A percentile compares a stretch with the other conserved stretches of the same genome.
These are phyloP conservation scores for Zygoascus biomembranicola DNA, from an alignment of 805 yeast species.

Conservation along the genomic window DNA sequence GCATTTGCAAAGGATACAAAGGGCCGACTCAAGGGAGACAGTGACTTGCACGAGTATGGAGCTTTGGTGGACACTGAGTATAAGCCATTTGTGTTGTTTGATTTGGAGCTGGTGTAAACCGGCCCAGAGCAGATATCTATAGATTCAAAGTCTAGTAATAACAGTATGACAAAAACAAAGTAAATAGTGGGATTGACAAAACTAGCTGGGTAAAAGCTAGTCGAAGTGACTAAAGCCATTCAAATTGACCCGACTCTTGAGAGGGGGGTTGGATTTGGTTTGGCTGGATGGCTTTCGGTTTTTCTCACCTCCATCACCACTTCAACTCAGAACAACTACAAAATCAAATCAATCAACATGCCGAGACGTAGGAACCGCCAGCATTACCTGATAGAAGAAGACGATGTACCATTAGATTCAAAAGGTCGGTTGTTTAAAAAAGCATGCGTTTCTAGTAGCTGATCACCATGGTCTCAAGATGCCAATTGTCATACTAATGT, in stretches of 20 bases:
- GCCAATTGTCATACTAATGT: not conserved
- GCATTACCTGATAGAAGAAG: constrained; percentile 8
- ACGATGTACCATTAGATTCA: constrained; percentile 12
- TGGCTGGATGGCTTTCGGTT: too few relatives aligned
- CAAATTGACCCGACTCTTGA: too few relatives aligned
- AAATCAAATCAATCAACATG: constrained; percentile 6
- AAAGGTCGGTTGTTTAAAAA: constrained; percentile 11
- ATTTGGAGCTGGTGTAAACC: constrained; percentile 32
- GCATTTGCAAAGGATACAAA: constrained; percentile 64
- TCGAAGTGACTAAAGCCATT: too few relatives aligned
- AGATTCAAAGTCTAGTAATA: not conserved
- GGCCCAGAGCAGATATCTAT: not conserved
- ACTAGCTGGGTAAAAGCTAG: too few relatives aligned
- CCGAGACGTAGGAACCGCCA: constrained; percentile 18
- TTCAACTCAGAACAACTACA: too few relatives aligned
- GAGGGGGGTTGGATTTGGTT: too few relatives aligned
- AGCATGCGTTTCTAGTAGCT: too few relatives aligned
- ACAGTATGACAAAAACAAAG: too few relatives aligned
- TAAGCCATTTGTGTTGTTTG: constrained; percentile 90
- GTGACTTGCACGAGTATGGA: constrained; percentile 75
- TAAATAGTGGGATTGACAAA: too few relatives aligned
- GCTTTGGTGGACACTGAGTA: constrained; percentile 90
- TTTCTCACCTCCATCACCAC: too few relatives aligned
- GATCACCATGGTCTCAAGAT: too few relatives aligned
- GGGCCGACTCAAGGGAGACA: constrained; percentile 51